Base-by-base conservation (phyloP, 441 rosid genomes). In the Metrosideros polymorpha region DNA sequence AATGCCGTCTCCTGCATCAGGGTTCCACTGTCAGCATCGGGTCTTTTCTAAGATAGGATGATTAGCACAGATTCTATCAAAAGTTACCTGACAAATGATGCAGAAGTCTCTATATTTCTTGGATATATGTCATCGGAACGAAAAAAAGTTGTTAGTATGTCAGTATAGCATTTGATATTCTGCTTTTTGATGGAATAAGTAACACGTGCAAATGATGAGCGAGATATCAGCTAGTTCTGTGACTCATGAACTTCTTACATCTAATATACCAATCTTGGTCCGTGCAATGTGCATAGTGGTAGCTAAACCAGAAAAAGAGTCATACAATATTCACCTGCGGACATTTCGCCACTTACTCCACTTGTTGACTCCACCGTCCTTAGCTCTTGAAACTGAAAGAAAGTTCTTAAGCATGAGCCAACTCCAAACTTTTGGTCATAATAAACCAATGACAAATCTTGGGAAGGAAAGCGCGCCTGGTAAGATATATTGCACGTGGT, bases 401-500 rank as follows among this genome's bases (percentile, higher is more conserved):
- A 82, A n/a, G 54, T 82, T 82, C 45, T 19, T 9, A 53, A 86
- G 45, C 52, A 39, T 25, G 5, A 50, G 83, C 53, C 83, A 49
- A 25, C 24, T 82, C 3, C 6, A 49, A 29, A n/a, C 8, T 27
- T 9, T 56, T 63, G 30, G 9, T 19, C 29, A 19, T 14, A 29
- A 13, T 4, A 24, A n/a, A 15, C 30, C 39, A 9, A 53, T 30
- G 35, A 47, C 15, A 50, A 82, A 32, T 35, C 52, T 13, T 75
- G 79, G 25, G 89, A 49, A 84, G 49, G 83, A 84, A 47, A 89
- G 76, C 82, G 86, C 93, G 92, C 98, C 98, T 89, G 97, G 96
- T 87, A 93, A 90, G 88, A 92, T 90, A 92, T 96, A 97, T 43
- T 92, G 94, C 89, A 91, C 93, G 63, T 91, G 92, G 92, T 94